Base-by-base conservation (phyloP, 2,329 filamentous ascomycete genomes). In the Ciborinia camelliae region DNA sequence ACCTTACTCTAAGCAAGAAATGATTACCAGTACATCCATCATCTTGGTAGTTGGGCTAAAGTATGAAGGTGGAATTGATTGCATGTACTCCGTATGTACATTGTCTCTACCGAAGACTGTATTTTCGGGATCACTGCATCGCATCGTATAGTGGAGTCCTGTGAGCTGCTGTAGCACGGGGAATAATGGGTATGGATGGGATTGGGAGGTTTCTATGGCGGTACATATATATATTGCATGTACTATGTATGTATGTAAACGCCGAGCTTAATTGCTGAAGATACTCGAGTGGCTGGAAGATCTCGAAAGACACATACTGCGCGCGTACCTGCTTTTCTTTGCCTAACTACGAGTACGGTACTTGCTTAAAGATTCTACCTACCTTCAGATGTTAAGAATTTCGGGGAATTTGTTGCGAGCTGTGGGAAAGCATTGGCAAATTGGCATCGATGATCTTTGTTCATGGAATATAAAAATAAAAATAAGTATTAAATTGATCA, bases 331-430 rank as follows among this genome's bases (percentile, higher is more conserved):
- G 47, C 45, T 14, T 61, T 37, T 20, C 32, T 15, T 51, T 41
- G 48, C 59, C 35, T 32, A 23, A 9, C 26, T 45, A 15, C n/a
- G n/a, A n/a, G n/a, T n/a, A n/a, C n/a, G n/a, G n/a, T n/a, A n/a
- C 54, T 45, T 47, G 39, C 28, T 35, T 20, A 23, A 32, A 32
- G 18, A 30, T 14, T 8, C 12, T 30, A 23, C 20, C 30, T 35
- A 35, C 23, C 26, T 30, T 41, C 23, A 6, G 39, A 43, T 43
- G 15, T 43, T 52, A 61, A 61, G 26, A 20, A 28, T n/a, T 30
- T 62, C 59, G 59, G 59, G 47, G 37, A 62, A 43, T 62, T 52
- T 62, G 47, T 62, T 62, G 59, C 47, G 59, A 62, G 53, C 43
- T 18, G 37, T 61, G 41, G 43, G 45, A 48, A 57, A 63, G 61